A percentile compares a stretch with the other conserved stretches of the same genome.
Conservation (phyloP, 352 stramenopile species). For the Globisporangium radiosum region DNA sequence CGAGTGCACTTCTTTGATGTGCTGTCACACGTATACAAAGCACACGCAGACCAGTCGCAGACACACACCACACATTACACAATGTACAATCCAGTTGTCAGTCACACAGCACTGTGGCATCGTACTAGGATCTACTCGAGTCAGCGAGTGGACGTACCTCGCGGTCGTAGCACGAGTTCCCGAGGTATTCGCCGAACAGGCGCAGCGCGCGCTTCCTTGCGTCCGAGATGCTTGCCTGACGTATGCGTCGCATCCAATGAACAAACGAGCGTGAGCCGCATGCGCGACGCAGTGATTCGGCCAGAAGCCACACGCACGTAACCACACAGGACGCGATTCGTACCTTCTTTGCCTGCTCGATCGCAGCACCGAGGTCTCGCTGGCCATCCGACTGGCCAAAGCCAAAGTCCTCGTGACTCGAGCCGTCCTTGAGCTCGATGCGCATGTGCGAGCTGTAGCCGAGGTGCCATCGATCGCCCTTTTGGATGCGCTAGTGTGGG, state of each 20-base stretch:
- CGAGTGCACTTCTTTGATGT: conserved; percentile 73
- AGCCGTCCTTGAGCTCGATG: conserved; percentile 84
- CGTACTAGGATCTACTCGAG: not conserved
- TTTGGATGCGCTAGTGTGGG: conserved; percentile 49
- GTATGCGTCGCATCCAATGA: not conserved
- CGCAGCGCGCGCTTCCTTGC: conserved; percentile 70
- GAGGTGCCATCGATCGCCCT: conserved; percentile 64
- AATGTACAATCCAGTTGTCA: not conserved
- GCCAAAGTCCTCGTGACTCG: conserved; percentile 75
- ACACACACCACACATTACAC: not conserved
- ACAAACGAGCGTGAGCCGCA: not conserved
- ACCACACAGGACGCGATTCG: no score
- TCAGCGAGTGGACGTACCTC: conserved; percentile 21
- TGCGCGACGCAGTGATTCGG: no score
- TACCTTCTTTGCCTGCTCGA: conserved; percentile 84
- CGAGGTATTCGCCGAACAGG: conserved; percentile 81
- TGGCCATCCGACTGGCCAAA: conserved; percentile 78
- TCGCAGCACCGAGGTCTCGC: conserved; percentile 56
- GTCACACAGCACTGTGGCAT: not conserved
- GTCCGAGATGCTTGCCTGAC: conserved; percentile 70
- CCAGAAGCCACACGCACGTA: no score
- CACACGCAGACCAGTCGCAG: not conserved
- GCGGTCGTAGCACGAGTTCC: conserved; percentile 85
- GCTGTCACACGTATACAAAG: conserved; percentile 5
- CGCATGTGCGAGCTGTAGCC: conserved; percentile 72